Base-by-base conservation (phyloP, 1,284 basidiomycete species). In the Kwoniella shivajii region DNA sequence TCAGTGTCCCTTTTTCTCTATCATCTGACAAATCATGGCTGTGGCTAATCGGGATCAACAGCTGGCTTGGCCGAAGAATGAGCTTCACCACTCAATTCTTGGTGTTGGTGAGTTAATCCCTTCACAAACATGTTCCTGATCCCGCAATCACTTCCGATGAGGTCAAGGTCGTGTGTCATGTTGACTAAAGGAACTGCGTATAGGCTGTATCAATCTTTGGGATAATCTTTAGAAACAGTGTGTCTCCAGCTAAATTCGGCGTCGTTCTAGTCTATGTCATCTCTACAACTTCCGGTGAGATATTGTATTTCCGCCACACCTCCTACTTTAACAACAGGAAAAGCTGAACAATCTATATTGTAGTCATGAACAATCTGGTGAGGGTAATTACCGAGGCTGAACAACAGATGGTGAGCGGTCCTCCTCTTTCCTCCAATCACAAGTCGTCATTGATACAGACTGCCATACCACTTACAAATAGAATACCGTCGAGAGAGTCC, bases 191-290 rank as follows among this genome's bases (percentile, higher is more conserved):
- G 18, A 2, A 4, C 47, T 34, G 18, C 20, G 13, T 9, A 1
- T 33, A 72, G 68, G 39, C 61, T 9, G 66, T 75, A 11, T 63
- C 55, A 1, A 56, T 75, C 10, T 72, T 71, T 36, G 75, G 73
- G 1, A 66, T 68, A 4, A 54, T 63, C 6, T 71, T 72, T 56
- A 34, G 67, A 24, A 50, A 75, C 20, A 53, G 51, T 2, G 67
- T 77, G 29, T 57, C 60, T 30, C 64, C 73, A 4, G 57, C 66
- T 9, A 70, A 68, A 46, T 61, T 75, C 39, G 73, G 72, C 10
- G 73, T 77, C 1, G 74, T 75, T 5, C 54, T 77, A 24, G 72
- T 67, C 0, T 75, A 74, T 42, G 50, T 51, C 6, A 46, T 54
- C 13, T 14, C 20, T n/a, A 34, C 53, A 4, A 43, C 43, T 11